Percentiles rank a stretch among this genome's conserved stretches.
Evolutionary conservation across 2,329 filamentous ascomycete genomes (phyloP).

Genomic region (Malbranchea zuffiana): DNA sequence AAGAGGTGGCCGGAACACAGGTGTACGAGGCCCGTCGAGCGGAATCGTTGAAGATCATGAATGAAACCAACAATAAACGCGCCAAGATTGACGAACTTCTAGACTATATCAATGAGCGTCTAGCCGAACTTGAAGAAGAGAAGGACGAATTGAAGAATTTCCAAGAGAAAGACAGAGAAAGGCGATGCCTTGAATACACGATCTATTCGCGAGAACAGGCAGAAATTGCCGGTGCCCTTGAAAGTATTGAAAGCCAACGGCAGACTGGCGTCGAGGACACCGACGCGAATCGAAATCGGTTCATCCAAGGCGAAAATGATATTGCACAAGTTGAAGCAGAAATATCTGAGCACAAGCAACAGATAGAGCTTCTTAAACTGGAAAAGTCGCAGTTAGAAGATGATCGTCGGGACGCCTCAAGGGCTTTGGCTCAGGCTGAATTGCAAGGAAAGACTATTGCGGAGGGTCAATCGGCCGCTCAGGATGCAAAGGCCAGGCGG

Average conservation of each 20-base stretch:
- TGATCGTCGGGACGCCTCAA: conserved; percentile 72
- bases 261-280: conserved; percentile 75
- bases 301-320: conserved; percentile 66
- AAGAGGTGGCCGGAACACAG: conserved; percentile 96
- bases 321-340: conserved; percentile 66
- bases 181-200: conserved; percentile 85
- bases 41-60: conserved; percentile 93
- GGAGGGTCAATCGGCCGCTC: conserved; percentile 69
- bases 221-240: conserved; percentile 63
- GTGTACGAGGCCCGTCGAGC: conserved; percentile 87
- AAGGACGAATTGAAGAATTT: conserved; percentile 91
- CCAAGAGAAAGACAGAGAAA: conserved; percentile 88
- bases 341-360: conserved; percentile 67
- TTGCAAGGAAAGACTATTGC: conserved; percentile 69
- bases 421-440: conserved; percentile 72
- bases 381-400: conserved; percentile 82
- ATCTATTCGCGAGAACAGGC: conserved; percentile 84
- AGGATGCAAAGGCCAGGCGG: conserved; percentile 60
- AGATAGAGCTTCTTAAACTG: conserved; percentile 72
- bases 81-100: conserved; percentile 89
- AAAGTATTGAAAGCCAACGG: conserved; percentile 70
- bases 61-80: conserved; percentile 88
- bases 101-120: conserved; percentile 79
- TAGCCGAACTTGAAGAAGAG: conserved; percentile 86
- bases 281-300: conserved; percentile 66